phyloP scores from a whole-genome alignment of 164 flowering plant genomes.

The Tetracentron sinense region DNA sequence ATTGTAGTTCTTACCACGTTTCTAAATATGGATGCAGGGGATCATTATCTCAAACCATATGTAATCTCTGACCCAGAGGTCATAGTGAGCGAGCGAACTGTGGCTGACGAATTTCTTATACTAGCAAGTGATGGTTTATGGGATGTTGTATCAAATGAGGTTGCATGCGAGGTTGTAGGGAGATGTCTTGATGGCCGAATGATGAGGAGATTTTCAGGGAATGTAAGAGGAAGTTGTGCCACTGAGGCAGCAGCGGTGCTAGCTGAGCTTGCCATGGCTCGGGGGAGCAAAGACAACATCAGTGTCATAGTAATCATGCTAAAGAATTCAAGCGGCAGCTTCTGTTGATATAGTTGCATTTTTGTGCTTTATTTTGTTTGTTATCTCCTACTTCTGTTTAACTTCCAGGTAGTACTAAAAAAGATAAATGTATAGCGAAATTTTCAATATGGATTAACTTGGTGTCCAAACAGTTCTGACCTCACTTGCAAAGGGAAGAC shows the following conservation, averaged over 20 bases:
- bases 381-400: not conserved
- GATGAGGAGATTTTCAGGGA: constrained; percentile 8
- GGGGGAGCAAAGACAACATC: constrained; percentile 56
- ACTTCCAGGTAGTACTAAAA: too few species aligned
- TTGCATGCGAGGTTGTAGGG: constrained; percentile 38
- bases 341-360: too few species aligned
- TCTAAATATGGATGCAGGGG: too few species aligned
- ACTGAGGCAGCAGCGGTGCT: constrained; percentile 47
- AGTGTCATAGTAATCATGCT: constrained; percentile 48
- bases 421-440: too few species aligned
- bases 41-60: constrained; percentile 38
- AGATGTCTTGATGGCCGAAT: constrained; percentile 26
- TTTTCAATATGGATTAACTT: too few species aligned
- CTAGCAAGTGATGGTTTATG: constrained; percentile 54
- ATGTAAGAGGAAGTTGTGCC: constrained; percentile 13
- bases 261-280: constrained; percentile 46
- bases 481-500: too few species aligned
- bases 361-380: not conserved
- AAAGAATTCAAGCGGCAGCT: constrained; percentile 1
- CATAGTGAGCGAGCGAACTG: constrained; percentile 22
- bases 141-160: constrained; percentile 47
- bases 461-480: too few species aligned
- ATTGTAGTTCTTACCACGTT: too few species aligned
- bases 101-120: constrained; percentile 35
- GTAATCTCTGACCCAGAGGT: constrained; percentile 54